Evolutionary conservation across 208 protist species (phyloP).

Genomic region (Trypanosoma platydactyli): DNA sequence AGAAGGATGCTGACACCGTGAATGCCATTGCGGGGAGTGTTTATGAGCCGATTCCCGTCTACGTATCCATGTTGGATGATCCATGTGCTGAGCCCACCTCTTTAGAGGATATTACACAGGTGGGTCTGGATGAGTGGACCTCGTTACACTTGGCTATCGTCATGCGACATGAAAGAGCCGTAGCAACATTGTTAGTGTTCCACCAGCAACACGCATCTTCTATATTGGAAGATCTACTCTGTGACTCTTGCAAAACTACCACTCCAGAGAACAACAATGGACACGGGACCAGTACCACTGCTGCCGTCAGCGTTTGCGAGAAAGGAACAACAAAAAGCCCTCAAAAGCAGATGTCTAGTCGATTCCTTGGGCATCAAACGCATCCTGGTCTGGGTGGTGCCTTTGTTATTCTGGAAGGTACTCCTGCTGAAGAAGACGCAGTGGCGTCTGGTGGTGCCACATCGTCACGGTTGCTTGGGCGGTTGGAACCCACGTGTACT

Average conservation of each 20-base stretch:
- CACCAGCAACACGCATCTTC: constrained; percentile 50
- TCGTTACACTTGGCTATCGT: constrained; percentile 67
- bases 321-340: neutral
- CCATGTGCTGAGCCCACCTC: constrained; percentile 37
- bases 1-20: constrained; percentile 6
- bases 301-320: neutral
- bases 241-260: neutral
- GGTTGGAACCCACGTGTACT: neutral
- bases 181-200: constrained; percentile 49
- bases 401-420: constrained; percentile 46
- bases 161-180: constrained; percentile 39
- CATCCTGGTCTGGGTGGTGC: constrained; percentile 48
- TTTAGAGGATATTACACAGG: constrained; percentile 28
- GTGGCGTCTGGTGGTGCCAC: neutral
- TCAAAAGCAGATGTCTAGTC: neutral
- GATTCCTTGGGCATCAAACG: constrained; percentile 40
- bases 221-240: constrained; percentile 28
- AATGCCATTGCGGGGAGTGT: constrained; percentile 28
- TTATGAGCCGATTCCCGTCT: constrained; percentile 57
- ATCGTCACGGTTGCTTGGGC: neutral
- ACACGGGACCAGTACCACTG: neutral
- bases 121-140: constrained; percentile 59
- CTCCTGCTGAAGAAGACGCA: neutral
- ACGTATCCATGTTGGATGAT: constrained; percentile 66
- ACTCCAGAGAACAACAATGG: neutral